Conservation (phyloP, 768 basidiomycete species). For the Lepiota venenata region DNA sequence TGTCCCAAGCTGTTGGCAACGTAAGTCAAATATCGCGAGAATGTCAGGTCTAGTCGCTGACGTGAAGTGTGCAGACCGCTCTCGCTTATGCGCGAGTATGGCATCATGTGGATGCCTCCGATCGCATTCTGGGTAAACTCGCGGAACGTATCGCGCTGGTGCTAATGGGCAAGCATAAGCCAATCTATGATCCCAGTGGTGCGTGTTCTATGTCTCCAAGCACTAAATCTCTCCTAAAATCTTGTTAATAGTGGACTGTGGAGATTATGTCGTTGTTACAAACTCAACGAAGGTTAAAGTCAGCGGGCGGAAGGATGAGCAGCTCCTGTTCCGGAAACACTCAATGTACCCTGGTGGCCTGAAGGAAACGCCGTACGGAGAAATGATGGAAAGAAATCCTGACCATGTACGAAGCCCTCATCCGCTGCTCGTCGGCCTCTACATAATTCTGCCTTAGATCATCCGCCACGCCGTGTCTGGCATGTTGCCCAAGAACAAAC, state of each 20-base stretch:
- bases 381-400: conserved; percentile 81
- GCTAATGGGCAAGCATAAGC: conserved; percentile 99
- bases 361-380: conserved; percentile 84
- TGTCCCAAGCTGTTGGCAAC: conserved; percentile 85
- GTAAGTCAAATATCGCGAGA: conserved; percentile 36
- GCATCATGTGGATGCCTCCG: conserved; percentile 92
- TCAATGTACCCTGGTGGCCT: conserved; percentile 92
- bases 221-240: neutral
- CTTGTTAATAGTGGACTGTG: conserved; percentile 74
- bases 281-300: conserved; percentile 82
- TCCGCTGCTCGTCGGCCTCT: neutral
- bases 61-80: conserved; percentile 62
- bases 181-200: conserved; percentile 93
- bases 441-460: conserved; percentile 51
- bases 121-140: conserved; percentile 90
- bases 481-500: conserved; percentile 98
- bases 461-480: conserved; percentile 95
- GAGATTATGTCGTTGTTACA: conserved; percentile 97
- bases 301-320: conserved; percentile 85
- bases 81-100: conserved; percentile 94
- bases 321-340: conserved; percentile 86
- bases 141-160: conserved; percentile 93
- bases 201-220: conserved; percentile 21
- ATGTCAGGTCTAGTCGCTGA: neutral
- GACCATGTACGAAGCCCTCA: conserved; percentile 68